Conservation (phyloP, 2,329 filamentous ascomycete genomes). For the Aspergillus flavus region DNA sequence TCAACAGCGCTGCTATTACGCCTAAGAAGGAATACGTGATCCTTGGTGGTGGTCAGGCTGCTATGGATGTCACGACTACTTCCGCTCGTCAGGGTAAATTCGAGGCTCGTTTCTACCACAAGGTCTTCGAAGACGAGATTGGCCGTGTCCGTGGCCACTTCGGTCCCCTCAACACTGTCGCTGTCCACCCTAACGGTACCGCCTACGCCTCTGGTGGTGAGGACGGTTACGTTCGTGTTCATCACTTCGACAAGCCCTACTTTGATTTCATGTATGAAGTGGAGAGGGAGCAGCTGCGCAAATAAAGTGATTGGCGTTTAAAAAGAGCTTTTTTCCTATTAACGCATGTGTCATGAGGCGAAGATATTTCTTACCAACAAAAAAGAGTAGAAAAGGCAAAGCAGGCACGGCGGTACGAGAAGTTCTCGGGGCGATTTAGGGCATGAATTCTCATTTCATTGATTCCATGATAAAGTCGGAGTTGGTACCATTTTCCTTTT, state of each 20-base stretch:
- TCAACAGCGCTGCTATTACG: slow-evolving; percentile 94
- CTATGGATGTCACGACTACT: slow-evolving; percentile 98
- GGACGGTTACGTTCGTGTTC: slow-evolving; percentile 96
- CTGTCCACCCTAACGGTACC: slow-evolving; percentile 86
- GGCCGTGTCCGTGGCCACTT: slow-evolving; percentile 97
- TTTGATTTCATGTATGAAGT: slow-evolving; percentile 99
- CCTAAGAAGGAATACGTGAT: slow-evolving; percentile 98
- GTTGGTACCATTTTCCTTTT: slow-evolving; percentile 40
- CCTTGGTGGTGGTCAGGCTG: slow-evolving; percentile 94
- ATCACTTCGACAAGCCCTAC: slow-evolving; percentile 98
- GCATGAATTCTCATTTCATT: slow-evolving; percentile 41
- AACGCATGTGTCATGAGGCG: slow-evolving; percentile 41
- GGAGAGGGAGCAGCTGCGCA: slow-evolving; percentile 72
- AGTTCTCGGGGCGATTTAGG: slow-evolving; percentile 34
- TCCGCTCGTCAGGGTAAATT: slow-evolving; percentile 96
- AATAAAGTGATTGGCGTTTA: slow-evolving; percentile 32
- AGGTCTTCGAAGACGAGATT: slow-evolving; percentile 98
- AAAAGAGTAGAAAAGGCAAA: slow-evolving; percentile 24
- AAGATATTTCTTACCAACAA: slow-evolving; percentile 24
- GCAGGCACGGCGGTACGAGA: slow-evolving; percentile 29
- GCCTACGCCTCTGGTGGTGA: slow-evolving; percentile 95
- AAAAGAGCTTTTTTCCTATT: slow-evolving; percentile 24
- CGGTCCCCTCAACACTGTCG: slow-evolving; percentile 93
- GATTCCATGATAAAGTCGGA: slow-evolving; percentile 43
- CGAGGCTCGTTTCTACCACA: slow-evolving; percentile 99